A percentile compares a stretch with the other conserved stretches of the same genome.
Conservation (phyloP, 2,329 filamentous ascomycete genomes). For the Sporothrix variecibatus region DNA sequence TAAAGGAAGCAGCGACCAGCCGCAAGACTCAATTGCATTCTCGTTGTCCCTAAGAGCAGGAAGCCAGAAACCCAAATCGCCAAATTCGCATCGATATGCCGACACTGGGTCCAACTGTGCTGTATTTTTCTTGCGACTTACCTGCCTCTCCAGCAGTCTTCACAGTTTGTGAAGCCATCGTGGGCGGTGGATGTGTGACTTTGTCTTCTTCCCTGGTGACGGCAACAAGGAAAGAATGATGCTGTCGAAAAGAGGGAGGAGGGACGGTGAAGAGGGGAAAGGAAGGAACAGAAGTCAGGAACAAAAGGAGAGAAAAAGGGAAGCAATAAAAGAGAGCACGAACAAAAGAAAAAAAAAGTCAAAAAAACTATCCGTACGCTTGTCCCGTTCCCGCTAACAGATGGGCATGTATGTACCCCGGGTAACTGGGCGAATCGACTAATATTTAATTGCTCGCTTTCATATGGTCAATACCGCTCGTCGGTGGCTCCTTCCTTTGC, state of each 20-base stretch:
- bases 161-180: conserved; percentile 31
- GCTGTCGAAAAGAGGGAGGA: neutral
- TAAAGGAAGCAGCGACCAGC: neutral
- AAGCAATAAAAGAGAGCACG: conserved; percentile 16
- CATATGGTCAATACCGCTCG: conserved; percentile 21
- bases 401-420: conserved; percentile 22
- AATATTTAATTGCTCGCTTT: conserved; percentile 25
- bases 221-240: conserved; percentile 2
- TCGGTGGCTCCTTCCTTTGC: conserved; percentile 22
- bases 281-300: conserved; percentile 9
- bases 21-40: neutral
- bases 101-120: neutral
- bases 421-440: conserved; percentile 22
- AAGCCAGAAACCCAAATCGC: conserved; percentile 1
- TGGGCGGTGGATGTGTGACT: conserved; percentile 21
- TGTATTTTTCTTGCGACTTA: conserved; percentile 26
- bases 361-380: conserved; percentile 14
- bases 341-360: conserved; percentile 21
- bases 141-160: conserved; percentile 34
- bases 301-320: conserved; percentile 17
- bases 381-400: conserved; percentile 25
- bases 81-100: neutral
- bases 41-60: neutral
- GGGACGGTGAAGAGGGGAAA: neutral
- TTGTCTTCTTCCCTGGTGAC: conserved; percentile 29